Evolutionary conservation across 805 yeast genomes (phyloP).

Genomic region (Blastobotrys chiropterorum): DNA sequence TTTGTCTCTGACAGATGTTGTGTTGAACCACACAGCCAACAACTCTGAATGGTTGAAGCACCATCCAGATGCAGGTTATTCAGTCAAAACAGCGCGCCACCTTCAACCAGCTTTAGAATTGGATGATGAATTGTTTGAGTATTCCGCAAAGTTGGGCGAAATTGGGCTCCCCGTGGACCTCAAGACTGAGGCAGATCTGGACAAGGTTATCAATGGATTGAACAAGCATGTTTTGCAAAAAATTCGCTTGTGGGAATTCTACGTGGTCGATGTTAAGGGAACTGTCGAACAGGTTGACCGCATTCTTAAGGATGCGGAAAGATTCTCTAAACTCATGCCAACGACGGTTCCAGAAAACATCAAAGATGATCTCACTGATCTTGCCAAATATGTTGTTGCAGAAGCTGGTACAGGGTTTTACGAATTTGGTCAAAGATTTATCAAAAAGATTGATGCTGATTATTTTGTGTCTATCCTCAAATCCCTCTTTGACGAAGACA

Average conservation of each 20-base stretch:
- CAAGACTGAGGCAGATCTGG: slow-evolving; percentile 46
- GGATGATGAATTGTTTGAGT: slow-evolving; percentile 61
- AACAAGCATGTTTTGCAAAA: slow-evolving; percentile 59
- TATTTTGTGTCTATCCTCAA: slow-evolving; percentile 50
- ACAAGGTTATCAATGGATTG: slow-evolving; percentile 59
- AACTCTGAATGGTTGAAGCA: slow-evolving; percentile 80
- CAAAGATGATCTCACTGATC: slow-evolving; percentile 31
- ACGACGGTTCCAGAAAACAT: slow-evolving; percentile 36
- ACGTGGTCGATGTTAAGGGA: slow-evolving; percentile 55
- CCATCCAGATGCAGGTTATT: slow-evolving; percentile 90
- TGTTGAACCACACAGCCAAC: slow-evolving; percentile 90
- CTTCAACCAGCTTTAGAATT: slow-evolving; percentile 76
- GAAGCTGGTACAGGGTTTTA: slow-evolving; percentile 36
- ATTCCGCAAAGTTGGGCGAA: slow-evolving; percentile 50
- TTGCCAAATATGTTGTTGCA: slow-evolving; percentile 41
- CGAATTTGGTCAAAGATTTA: slow-evolving; percentile 45
- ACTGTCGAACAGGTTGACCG: slow-evolving; percentile 32
- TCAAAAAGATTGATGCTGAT: slow-evolving; percentile 46
- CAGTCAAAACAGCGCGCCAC: slow-evolving; percentile 83
- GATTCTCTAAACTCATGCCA: slow-evolving; percentile 34
- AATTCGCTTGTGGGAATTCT: slow-evolving; percentile 80
- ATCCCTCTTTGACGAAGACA: slow-evolving; percentile 26
- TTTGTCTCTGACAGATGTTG: slow-evolving; percentile 83
- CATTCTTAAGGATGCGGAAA: slow-evolving; percentile 9
- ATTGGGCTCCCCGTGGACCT: slow-evolving; percentile 60